Evolutionary conservation across 2,329 filamentous ascomycete genomes (phyloP), one percentile per base, ranked within the genome.

Genomic region (Colletotrichum plurivorum): DNA sequence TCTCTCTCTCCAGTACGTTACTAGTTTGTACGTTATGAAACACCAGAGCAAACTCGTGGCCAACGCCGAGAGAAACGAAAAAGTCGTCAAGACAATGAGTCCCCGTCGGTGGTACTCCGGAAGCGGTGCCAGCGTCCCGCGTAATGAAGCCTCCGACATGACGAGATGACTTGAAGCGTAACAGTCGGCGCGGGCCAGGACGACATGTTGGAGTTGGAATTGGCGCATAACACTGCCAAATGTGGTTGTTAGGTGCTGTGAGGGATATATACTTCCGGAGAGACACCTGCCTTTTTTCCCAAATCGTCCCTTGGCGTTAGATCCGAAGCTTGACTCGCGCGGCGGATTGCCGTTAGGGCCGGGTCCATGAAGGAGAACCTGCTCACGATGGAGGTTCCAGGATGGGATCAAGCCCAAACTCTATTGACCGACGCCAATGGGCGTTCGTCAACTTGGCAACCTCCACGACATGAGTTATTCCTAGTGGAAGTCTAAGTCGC

Each of bases 111-210:
- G 59, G 13, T 54, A 22, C 16, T 46, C 7, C 16, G 59, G 59
- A 22, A 62, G 59, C 16, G 59, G 59, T 36, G 59, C 59, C 41
- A 62, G 22, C n/a, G 59, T 62, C 36, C 39, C 41, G 59, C 59
- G 59, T n/a, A 27, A 22, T 36, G 59, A 36, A 20, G 59, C 49
- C 18, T n/a, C 51, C 31, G 59, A 62, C 59, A 62, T 62, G 16
- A n/a, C 51, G 59, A 54, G 48, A 46, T 13, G 57, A 10, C 57
- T 43, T 43, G 10, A 16, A 16, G 6, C 41, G 41, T 15, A 43
- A 15, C 13, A 15, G 13, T 15, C 41, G 41, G 41, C 41, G 41
- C 13, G 41, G 41, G 41, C 41, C 41, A 43, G 16, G 13, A 15
- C 41, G 41, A 43, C 41, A 43, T 43, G 41, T 43, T n/a, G 13